Conservation (phyloP, 2,329 filamentous ascomycete genomes). For the Elsinoe australis region DNA sequence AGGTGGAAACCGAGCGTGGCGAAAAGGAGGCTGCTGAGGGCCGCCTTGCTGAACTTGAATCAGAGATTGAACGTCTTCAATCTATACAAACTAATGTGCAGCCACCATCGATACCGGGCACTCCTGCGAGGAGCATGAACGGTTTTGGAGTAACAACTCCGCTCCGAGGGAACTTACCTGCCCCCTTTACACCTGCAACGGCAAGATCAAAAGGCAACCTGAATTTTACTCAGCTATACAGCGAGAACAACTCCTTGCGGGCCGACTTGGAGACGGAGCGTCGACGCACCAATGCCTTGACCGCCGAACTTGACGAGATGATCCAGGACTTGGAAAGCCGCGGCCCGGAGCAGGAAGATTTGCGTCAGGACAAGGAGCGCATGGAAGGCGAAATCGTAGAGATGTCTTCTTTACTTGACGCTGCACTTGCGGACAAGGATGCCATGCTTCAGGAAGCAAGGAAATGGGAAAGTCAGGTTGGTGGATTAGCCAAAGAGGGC, state of each 20-base stretch:
- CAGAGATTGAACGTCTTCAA: constrained; percentile 50
- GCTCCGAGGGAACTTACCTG: constrained; percentile 17
- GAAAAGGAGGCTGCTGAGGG: constrained; percentile 56
- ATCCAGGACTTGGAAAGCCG: constrained; percentile 76
- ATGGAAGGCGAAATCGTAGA: constrained; percentile 74
- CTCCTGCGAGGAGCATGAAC: constrained; percentile 47
- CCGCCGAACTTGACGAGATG: constrained; percentile 74
- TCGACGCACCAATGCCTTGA: constrained; percentile 65
- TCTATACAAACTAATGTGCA: constrained; percentile 23
- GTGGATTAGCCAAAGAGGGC: constrained; percentile 55
- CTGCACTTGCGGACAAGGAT: constrained; percentile 74
- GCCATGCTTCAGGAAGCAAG: constrained; percentile 67
- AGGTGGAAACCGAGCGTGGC: constrained; percentile 45
- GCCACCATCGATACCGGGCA: constrained; percentile 36
- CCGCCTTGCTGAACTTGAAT: constrained; percentile 58
- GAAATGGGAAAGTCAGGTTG: constrained; percentile 67
- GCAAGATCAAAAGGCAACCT: constrained; percentile 48
- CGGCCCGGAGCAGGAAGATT: constrained; percentile 78
- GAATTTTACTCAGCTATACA: constrained; percentile 56
- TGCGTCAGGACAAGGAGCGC: constrained; percentile 71
- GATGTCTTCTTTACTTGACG: constrained; percentile 69
- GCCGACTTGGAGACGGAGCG: constrained; percentile 65
- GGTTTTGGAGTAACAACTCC: constrained; percentile 28
- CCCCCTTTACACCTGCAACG: constrained; percentile 43
- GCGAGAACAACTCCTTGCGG: constrained; percentile 57